phyloP scores from a whole-genome alignment of 352 stramenopile genomes.

The Phytophthora megakarya region DNA sequence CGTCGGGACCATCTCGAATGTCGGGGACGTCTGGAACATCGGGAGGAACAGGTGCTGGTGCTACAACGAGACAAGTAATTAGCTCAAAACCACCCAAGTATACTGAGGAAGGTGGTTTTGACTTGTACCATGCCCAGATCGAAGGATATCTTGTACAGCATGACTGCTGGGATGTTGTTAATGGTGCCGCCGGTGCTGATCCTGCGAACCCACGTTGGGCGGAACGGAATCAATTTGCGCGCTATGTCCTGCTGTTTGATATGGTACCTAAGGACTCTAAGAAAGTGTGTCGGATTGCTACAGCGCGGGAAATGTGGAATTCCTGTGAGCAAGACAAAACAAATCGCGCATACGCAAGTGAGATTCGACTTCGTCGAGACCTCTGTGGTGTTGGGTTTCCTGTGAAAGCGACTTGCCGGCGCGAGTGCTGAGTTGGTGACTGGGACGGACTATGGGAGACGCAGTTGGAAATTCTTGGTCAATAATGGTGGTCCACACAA shows the following conservation, averaged over 20 bases:
- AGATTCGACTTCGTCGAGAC: slow-evolving; percentile 10
- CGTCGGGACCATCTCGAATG: too few relatives aligned
- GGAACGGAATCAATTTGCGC: slow-evolving; percentile 4
- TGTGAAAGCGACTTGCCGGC: too few relatives aligned
- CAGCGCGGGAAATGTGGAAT: slow-evolving; percentile 7
- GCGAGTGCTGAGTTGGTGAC: too few relatives aligned
- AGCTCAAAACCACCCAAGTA: neutral
- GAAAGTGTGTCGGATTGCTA: slow-evolving; percentile 10
- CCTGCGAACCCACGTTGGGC: slow-evolving; percentile 2
- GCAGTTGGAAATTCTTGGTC: too few relatives aligned
- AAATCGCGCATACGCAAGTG: slow-evolving; percentile 7
- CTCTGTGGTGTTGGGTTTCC: too few relatives aligned
- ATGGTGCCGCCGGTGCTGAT: neutral
- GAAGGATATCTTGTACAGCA: too few relatives aligned
- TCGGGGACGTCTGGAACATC: too few relatives aligned
- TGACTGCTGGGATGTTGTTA: neutral
- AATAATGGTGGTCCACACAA: too few relatives aligned
- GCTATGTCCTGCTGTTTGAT: neutral
- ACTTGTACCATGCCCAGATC: neutral
- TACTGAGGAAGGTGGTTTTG: neutral
- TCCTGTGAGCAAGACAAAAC: slow-evolving; percentile 9
- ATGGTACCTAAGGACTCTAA: slow-evolving; percentile 11
- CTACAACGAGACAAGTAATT: neutral
- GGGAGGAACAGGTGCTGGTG: too few relatives aligned
- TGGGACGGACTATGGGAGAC: too few relatives aligned